Percentiles rank a stretch among this genome's conserved stretches.
Evolutionary conservation across 345 rosid species (phyloP).

Genomic region (Eucalyptus pauciflora): DNA sequence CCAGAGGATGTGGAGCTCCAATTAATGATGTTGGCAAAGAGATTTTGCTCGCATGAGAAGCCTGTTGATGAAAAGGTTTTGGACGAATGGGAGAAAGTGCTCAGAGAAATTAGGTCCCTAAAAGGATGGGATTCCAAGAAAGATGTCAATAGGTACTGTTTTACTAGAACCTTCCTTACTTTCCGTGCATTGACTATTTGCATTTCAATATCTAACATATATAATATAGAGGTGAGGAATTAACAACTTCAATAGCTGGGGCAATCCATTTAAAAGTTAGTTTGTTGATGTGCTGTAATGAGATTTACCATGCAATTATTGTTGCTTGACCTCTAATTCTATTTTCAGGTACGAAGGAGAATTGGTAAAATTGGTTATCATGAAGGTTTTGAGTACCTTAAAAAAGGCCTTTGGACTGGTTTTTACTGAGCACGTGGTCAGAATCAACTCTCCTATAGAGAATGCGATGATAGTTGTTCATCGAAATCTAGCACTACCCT

Average conservation of each 20-base stretch:
- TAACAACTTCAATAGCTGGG: not conserved
- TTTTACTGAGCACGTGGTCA: not conserved
- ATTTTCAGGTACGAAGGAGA: not conserved
- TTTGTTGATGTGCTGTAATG: not conserved
- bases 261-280: not conserved
- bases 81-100: not conserved
- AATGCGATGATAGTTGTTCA: not conserved
- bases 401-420: not conserved
- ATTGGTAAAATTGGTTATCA: not conserved
- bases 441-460: not conserved
- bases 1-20: not conserved
- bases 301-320: not conserved
- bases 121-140: not conserved
- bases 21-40: not conserved
- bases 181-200: not conserved
- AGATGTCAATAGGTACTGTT: not conserved
- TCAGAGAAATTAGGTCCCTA: not conserved
- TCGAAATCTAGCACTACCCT: not conserved
- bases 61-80: not conserved
- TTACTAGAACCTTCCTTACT: not conserved
- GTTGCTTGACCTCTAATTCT: not conserved
- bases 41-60: not conserved
- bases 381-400: not conserved
- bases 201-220: not conserved
- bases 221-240: not conserved